Percentiles rank a stretch among this genome's conserved stretches.
These are phyloP conservation scores for Lentinula sp. DNA, from an alignment of 768 basidiomycete genomes.

Conservation along the genomic window DNA sequence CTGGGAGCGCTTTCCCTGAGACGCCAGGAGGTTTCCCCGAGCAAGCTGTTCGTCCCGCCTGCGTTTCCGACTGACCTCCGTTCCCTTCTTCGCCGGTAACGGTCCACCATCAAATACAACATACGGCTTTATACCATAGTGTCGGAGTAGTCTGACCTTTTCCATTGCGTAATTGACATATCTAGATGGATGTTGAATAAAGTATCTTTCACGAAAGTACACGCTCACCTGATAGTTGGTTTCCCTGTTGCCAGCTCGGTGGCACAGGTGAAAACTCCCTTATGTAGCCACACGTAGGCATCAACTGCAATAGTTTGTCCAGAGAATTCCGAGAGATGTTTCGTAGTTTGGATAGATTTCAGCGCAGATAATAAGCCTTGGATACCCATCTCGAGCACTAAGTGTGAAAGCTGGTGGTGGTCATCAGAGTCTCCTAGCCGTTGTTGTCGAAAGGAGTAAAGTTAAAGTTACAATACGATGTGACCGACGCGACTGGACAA, in stretches of 20 bases:
- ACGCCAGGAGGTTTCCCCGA: conserved; percentile 63
- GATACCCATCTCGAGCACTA: conserved; percentile 69
- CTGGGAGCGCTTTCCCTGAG: conserved; percentile 72
- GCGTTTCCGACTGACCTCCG: conserved; percentile 74
- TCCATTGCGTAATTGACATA: conserved; percentile 98
- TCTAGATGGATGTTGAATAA: conserved; percentile 30
- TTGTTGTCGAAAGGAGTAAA: background rate
- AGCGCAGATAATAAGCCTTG: conserved; percentile 84
- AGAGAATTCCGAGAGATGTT: conserved; percentile 73
- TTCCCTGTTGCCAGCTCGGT: conserved; percentile 85
- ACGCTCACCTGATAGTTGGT: conserved; percentile 71
- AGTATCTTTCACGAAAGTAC: background rate
- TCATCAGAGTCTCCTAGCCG: background rate
- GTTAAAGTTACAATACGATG: background rate
- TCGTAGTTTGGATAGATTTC: conserved; percentile 79
- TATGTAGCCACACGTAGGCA: conserved; percentile 92
- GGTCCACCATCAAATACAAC: conserved; percentile 97
- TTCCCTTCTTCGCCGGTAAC: conserved; percentile 89
- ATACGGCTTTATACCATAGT: conserved; percentile 82
- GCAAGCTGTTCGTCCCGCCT: conserved; percentile 72
- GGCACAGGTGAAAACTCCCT: conserved; percentile 86
- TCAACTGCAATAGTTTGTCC: conserved; percentile 89
- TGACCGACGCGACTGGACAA: background rate
- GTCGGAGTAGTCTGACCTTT: conserved; percentile 76
- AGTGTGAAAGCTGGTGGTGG: background rate